A percentile compares a stretch with the other conserved stretches of the same genome.
Evolutionary conservation across 1,284 basidiomycete species (phyloP).

Genomic region (Macrocystidia cucumis): DNA sequence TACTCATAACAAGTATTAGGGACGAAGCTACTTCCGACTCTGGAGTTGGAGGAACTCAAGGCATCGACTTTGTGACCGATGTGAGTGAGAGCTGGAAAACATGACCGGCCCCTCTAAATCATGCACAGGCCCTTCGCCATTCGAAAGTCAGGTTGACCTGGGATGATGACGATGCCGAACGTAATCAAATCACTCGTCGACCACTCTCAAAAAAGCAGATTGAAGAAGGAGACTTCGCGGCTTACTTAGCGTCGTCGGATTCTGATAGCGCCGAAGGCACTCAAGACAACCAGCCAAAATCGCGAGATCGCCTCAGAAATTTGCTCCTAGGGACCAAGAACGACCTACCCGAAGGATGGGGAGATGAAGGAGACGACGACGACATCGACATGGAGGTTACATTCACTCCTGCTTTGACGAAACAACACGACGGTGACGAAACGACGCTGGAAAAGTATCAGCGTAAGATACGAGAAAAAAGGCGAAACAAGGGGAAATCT

Average conservation of each 20-base stretch:
- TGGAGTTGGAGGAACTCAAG: conserved; percentile 60
- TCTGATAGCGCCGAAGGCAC: conserved; percentile 48
- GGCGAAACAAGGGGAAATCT: conserved; percentile 32
- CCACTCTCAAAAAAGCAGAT: conserved; percentile 77
- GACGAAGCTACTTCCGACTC: conserved; percentile 77
- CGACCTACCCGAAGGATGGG: conserved; percentile 80
- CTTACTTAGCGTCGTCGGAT: conserved; percentile 73
- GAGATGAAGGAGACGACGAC: conserved; percentile 31
- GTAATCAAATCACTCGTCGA: conserved; percentile 75
- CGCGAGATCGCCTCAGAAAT: conserved; percentile 59
- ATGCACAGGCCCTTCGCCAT: conserved; percentile 83
- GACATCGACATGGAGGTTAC: conserved; percentile 89
- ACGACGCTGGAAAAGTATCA: conserved; percentile 84
- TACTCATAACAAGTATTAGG: conserved; percentile 28
- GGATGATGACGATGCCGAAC: conserved; percentile 96
- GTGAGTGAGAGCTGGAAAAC: conserved; percentile 36
- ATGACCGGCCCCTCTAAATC: conserved; percentile 1
- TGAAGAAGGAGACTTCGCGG: conserved; percentile 83
- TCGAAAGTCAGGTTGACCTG: conserved; percentile 98
- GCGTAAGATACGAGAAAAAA: conserved; percentile 82
- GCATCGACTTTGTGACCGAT: conserved; percentile 91
- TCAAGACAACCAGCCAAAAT: conserved; percentile 19
- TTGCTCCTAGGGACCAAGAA: conserved; percentile 63
- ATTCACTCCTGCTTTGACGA: conserved; percentile 78
- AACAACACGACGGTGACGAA: conserved; percentile 53